These are phyloP conservation scores for Beta macrorhiza DNA, from an alignment of 179 eudicot genomes.

Conservation along the genomic window DNA sequence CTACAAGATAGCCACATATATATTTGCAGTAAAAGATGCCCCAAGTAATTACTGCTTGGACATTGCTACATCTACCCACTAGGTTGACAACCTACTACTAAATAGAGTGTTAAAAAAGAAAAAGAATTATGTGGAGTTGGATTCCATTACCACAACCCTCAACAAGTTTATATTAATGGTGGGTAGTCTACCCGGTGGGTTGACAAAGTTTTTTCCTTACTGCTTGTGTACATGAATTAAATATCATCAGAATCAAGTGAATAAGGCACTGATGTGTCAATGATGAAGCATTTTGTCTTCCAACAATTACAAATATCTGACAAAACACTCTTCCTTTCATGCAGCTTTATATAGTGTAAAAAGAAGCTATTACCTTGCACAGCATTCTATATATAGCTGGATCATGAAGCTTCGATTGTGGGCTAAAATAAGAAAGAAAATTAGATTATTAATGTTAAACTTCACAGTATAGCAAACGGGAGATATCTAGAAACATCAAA, in stretches of 20 bases:
- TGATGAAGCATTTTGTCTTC: neutral
- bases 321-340: neutral
- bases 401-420: conserved; percentile 91
- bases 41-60: neutral
- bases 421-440: conserved; percentile 52
- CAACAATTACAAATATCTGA: neutral
- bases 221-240: neutral
- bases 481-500: neutral
- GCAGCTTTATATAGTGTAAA: neutral
- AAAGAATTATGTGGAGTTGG: no score
- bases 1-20: conserved; percentile 1
- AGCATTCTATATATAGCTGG: conserved; percentile 93
- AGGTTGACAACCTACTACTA: no score
- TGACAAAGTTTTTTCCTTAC: neutral
- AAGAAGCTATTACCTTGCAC: conserved; percentile 60
- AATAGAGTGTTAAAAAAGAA: no score
- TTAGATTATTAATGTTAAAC: neutral
- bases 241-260: neutral
- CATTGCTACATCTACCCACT: no score
- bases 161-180: no score
- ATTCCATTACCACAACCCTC: no score
- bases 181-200: no score
- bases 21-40: neutral
- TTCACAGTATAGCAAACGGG: conserved; percentile 3
- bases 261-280: neutral